Base-by-base conservation (phyloP, 768 basidiomycete species). In the Auriscalpium orientale region DNA sequence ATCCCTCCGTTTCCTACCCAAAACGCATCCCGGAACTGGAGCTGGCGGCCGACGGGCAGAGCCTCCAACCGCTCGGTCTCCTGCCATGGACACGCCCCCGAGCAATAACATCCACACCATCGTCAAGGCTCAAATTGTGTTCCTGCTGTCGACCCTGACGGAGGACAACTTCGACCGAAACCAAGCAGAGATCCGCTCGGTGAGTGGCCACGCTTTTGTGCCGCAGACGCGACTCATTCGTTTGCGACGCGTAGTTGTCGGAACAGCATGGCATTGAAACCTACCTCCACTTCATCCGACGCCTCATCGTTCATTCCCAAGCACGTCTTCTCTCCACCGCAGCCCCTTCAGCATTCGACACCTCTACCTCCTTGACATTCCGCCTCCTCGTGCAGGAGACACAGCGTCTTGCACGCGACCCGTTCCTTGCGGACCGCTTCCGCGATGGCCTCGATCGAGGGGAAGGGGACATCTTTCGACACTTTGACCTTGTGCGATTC, bases 211-310 rank as follows among this genome's bases (percentile, higher is more conserved):
- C 16, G 54, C 56, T 56, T 43, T 53, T 50, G 12, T 46, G 62
- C 63, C 59, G 57, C 49, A 45, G 54, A 59, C 54, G 36, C 58
- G 53, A 58, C 44, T 22, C 36, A 21, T 45, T 35, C 54, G 46
- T 43, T 55, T 50, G 58, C 51, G 57, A 49, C 66, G 49, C 64
- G 49, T 72, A 98, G 95, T 83, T 98, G 66, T 91, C 92, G 61
- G 94, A 98, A 69, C 90, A 94, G 67, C 93, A 98, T 80, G 94
- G 95, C 56, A 80, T 93, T 65, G 95, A 97, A 73, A 97, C 94
- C 56, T 97, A 98, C 74, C 82, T 93, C 60, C 95, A 99, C 73
- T 97, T 97, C 76, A 91, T 99, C 63, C 91, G 95, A 59, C 88
- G 95, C 60, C 87, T 97, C 71, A 91, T 98, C 67, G 83, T 88